Base-by-base conservation (phyloP, 2,329 filamentous ascomycete species). In the Alternaria consortialis region DNA sequence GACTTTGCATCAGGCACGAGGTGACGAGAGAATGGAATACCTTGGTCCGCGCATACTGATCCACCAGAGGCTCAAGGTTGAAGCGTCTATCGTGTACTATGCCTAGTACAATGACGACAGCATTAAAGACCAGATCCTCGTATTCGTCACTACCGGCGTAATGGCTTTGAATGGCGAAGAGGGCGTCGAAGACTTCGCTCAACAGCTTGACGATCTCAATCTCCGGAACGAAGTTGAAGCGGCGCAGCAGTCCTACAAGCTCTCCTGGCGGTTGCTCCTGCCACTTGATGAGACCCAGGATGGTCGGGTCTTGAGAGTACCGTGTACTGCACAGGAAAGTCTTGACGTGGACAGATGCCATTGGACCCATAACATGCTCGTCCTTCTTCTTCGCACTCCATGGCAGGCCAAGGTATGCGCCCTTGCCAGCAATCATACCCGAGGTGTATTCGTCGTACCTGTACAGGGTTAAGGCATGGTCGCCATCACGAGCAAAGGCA, bases 201-300 rank as follows among this genome's bases (percentile, higher is more conserved):
- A 98, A 83, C 42, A 98, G 86, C 81, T 98, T 99, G 64, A 99
- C 95, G 34, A 99, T 92, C 79, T 99, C 96, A 57, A 98, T 97
- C 76, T 99, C 95, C 0, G 95, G 92, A 0, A 99, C 94, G 68
- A 98, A 98, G 20, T 94, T 89, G 50, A 98, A 87, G 67, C 94
- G 90, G 74, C 91, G 91, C 42, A 99, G 81, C 1, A 97, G 82
- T 25, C 88, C 85, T 1, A 91, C 84, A 1, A 98, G 84, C 36
- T 94, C 88, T 29, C 89, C 88, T 46, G 89, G 86, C 0, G 89
- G 84, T 40, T 90, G 85, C 12, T 94, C 90, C 73, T 88, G 92
- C 95, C 95, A 98, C 69, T 90, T 92, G 34, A 98, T 80, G 27
- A 99, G 83, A 15, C 92, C 91, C 17, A 97, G 82, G 11, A 99